Evolutionary conservation across 257 asterid genomes (phyloP).

Genomic region (Gentiana dahurica): DNA sequence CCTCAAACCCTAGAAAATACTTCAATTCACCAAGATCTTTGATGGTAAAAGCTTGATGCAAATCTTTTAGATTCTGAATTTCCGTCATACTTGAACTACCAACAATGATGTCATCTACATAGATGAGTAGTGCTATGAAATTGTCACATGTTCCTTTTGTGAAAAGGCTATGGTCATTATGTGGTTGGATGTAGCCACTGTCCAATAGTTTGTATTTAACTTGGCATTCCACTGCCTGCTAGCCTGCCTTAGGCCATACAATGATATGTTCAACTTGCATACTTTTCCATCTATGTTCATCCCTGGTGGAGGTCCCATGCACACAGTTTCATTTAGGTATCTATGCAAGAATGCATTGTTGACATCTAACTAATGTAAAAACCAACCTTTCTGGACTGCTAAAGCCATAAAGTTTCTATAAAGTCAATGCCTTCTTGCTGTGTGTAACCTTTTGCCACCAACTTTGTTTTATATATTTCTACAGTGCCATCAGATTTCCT

Average conservation of each 20-base stretch:
- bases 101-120: background rate
- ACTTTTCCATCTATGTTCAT: background rate
- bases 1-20: background rate
- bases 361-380: background rate
- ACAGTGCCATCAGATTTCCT: too few relatives aligned
- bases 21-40: background rate
- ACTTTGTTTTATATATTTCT: too few relatives aligned
- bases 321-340: background rate
- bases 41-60: background rate
- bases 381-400: background rate
- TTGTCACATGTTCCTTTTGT: background rate
- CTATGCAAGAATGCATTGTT: background rate
- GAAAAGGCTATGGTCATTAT: background rate
- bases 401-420: background rate
- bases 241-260: slow-evolving; percentile 3
- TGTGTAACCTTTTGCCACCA: too few relatives aligned
- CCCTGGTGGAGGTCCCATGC: background rate
- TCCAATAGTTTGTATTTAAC: background rate
- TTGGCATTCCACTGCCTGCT: background rate
- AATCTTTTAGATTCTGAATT: background rate
- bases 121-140: background rate
- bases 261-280: background rate
- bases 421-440: too few relatives aligned
- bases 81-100: background rate
- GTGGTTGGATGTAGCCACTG: background rate